Conservation (phyloP, 228 moss, liverwort and hornwort species). For the Sphagnum magellanicum region DNA sequence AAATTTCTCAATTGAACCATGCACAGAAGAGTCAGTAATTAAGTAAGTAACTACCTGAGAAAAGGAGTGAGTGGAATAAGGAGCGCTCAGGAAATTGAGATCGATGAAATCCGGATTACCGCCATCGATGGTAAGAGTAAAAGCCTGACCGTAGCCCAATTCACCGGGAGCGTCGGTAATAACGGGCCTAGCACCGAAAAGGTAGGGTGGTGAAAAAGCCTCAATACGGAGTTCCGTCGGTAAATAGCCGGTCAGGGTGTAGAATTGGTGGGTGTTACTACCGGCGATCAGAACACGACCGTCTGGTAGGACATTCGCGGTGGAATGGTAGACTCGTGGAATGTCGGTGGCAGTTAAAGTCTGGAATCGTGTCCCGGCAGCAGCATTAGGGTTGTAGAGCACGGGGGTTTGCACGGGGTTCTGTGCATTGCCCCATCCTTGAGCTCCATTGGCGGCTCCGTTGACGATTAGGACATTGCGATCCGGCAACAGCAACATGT, state of each 20-base stretch:
- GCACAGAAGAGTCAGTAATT: no score
- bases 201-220: slow-evolving; percentile 34
- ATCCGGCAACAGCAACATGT: slow-evolving; percentile 27
- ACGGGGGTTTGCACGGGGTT: slow-evolving; percentile 16
- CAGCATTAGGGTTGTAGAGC: slow-evolving; percentile 9
- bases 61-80: slow-evolving; percentile 49
- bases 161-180: neutral
- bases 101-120: slow-evolving; percentile 15
- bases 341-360: slow-evolving; percentile 1
- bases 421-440: slow-evolving; percentile 30
- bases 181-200: slow-evolving; percentile 4
- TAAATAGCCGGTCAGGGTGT: slow-evolving; percentile 19
- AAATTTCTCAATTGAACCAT: no score
- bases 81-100: slow-evolving; percentile 35
- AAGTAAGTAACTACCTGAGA: slow-evolving; percentile 18
- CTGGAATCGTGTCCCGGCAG: slow-evolving; percentile 3
- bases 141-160: slow-evolving; percentile 14
- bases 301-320: slow-evolving; percentile 27
- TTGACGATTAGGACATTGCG: slow-evolving; percentile 29
- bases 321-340: slow-evolving; percentile 30
- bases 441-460: slow-evolving; percentile 19
- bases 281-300: slow-evolving; percentile 30
- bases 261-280: slow-evolving; percentile 34
- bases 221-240: slow-evolving; percentile 40
- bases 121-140: slow-evolving; percentile 7